These are phyloP conservation scores for Phaseolus lunatus DNA, from an alignment of 306 rosid species.

Conservation along the genomic window DNA sequence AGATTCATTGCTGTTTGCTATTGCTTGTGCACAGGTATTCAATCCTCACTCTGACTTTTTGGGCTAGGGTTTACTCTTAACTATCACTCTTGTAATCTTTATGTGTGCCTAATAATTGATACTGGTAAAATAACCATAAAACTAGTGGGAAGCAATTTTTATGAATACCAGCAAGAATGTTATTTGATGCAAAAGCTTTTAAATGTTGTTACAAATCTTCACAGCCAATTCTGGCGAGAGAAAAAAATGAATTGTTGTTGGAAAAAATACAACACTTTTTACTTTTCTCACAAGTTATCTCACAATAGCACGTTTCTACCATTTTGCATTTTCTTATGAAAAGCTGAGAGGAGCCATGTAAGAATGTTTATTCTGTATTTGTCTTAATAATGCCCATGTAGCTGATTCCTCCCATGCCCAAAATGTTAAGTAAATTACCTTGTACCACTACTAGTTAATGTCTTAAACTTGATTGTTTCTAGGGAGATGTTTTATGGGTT, in stretches of 20 bases:
- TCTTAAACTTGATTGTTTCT: conserved; percentile 13
- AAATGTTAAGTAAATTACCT: not conserved
- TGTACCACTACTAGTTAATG: not conserved
- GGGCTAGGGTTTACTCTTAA: not conserved
- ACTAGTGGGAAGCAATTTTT: conserved; percentile 33
- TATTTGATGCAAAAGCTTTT: conserved; percentile 5
- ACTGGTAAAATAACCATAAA: conserved; percentile 31
- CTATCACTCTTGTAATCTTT: not conserved
- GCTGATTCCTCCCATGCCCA: not conserved
- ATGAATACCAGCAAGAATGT: not conserved
- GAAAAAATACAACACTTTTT: not conserved
- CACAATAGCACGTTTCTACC: not conserved
- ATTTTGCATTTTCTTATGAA: conserved; percentile 4
- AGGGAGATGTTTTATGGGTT: conserved; percentile 21
- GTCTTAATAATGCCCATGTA: not conserved
- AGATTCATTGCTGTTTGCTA: conserved; percentile 85
- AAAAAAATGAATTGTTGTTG: conserved; percentile 5
- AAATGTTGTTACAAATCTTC: conserved; percentile 5
- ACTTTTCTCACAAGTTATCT: too few species aligned
- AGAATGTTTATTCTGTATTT: not conserved
- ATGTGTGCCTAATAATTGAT: conserved; percentile 15
- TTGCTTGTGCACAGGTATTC: conserved; percentile 95
- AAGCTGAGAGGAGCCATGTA: not conserved
- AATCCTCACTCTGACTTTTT: conserved; percentile 33
- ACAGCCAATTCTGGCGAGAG: not conserved